Evolutionary conservation across 805 yeast genomes (phyloP), one percentile per base, ranked within the genome.

Genomic region (Saccharomycopsis olivae): DNA sequence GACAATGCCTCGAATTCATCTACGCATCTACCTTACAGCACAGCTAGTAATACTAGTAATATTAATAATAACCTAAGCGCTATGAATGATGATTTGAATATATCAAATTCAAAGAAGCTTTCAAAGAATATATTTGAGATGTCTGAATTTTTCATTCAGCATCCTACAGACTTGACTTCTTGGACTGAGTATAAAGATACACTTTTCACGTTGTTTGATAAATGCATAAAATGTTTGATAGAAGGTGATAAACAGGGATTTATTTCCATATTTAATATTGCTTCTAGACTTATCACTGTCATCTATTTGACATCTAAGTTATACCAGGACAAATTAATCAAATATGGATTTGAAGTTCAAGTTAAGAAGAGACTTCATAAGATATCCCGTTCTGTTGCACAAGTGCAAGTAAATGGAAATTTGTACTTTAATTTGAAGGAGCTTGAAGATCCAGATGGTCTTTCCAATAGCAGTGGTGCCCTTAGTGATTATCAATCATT

Each of bases 401-500:
- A 75, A 43, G 66, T 82, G 41, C 74, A 76, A 43, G 71, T 79
- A 41, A 76, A 76, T 51, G 81, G 84, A 6, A 64, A 70, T 36
- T 53, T 81, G n/a, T 80, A 73, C 53, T 61, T 80, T 39, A 62
- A 64, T 34, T 61, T 65, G 14, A 42, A 46, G 34, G 39, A 36
- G 14, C 15, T 33, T 2, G 37, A 38, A 23, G 21, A 19, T 17
- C 10, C 6, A 24, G 31, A 35, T 6, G 16, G 21, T 6, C 13
- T 14, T 11, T n/a, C 29, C 8, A 32, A 32, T 14, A 17, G 8
- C 5, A n/a, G 27, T 5, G 8, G n/a, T 8, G 20, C 10, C 5
- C 8, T 33, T 33, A 13, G 13, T 6, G 33, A 30, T 15, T 30
- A 15, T 13, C 20, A 14, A 5, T 6, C 21, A 6, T 13, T 35